Conservation (phyloP, 805 yeast species). For the Yamadazyma philogaea region DNA sequence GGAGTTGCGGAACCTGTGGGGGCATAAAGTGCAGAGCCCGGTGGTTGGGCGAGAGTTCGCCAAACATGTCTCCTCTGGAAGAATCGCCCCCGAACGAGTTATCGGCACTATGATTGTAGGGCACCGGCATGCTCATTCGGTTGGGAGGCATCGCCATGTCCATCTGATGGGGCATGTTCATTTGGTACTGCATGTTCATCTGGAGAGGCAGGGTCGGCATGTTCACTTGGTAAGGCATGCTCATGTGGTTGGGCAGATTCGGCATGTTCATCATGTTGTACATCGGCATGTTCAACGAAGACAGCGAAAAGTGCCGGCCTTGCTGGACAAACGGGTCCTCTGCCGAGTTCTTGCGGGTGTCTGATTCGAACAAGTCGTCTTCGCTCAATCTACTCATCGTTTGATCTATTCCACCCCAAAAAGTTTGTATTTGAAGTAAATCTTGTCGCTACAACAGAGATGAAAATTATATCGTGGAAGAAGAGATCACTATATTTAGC, state of each 20-base stretch:
- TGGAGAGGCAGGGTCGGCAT: slow-evolving; percentile 4
- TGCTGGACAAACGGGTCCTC: background rate
- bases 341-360: slow-evolving; percentile 6
- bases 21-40: slow-evolving; percentile 8
- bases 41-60: background rate
- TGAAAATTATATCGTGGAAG: background rate
- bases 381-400: too few species aligned
- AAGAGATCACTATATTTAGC: slow-evolving; percentile 7
- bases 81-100: background rate
- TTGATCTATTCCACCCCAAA: background rate
- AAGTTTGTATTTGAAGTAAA: background rate
- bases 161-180: slow-evolving; percentile 5
- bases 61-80: slow-evolving; percentile 3
- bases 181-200: slow-evolving; percentile 8
- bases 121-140: slow-evolving; percentile 2
- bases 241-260: slow-evolving; percentile 5
- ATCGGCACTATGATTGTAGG: background rate
- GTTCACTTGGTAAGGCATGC: slow-evolving; percentile 3
- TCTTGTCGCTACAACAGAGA: background rate
- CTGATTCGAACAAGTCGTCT: slow-evolving; percentile 14
- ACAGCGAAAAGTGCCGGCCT: background rate
- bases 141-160: background rate
- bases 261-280: slow-evolving; percentile 8
- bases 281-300: background rate
- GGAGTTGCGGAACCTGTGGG: slow-evolving; percentile 8